Conservation (phyloP, 2,329 filamentous ascomycete genomes). For the Daldinia eschscholtzii region DNA sequence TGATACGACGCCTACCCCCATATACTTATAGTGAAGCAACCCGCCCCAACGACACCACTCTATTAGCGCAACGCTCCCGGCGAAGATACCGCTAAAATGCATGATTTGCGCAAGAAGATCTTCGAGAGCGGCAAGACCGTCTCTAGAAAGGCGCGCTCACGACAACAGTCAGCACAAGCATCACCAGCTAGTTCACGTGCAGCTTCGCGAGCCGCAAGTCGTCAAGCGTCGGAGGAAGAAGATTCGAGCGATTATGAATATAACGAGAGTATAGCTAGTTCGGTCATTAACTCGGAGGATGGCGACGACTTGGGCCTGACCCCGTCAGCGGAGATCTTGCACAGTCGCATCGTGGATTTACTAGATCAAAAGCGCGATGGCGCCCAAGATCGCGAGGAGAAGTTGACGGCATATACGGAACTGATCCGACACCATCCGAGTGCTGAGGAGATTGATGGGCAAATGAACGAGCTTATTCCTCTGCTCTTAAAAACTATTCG, state of each 20-base stretch:
- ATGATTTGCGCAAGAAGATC: slow-evolving; percentile 75
- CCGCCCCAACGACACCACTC: background rate
- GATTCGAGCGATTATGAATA: slow-evolving; percentile 67
- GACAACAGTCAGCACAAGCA: slow-evolving; percentile 66
- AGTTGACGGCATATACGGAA: slow-evolving; percentile 71
- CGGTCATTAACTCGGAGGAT: slow-evolving; percentile 72
- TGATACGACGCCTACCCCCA: slow-evolving; percentile 37
- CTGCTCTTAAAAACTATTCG: slow-evolving; percentile 79
- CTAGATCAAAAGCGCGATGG: slow-evolving; percentile 82
- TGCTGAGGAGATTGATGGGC: slow-evolving; percentile 69
- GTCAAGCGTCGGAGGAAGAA: slow-evolving; percentile 75
- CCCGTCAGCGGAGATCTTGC: slow-evolving; percentile 73
- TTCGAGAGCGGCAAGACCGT: slow-evolving; percentile 79
- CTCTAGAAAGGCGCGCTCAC: slow-evolving; percentile 74
- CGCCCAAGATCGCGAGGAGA: slow-evolving; percentile 75
- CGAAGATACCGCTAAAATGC: slow-evolving; percentile 60
- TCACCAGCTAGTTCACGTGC: slow-evolving; percentile 71
- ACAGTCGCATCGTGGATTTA: slow-evolving; percentile 77
- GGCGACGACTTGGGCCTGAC: slow-evolving; percentile 69
- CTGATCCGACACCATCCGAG: slow-evolving; percentile 75
- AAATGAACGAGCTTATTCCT: slow-evolving; percentile 71
- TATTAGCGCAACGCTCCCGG: slow-evolving; percentile 3
- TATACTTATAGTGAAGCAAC: slow-evolving; percentile 10
- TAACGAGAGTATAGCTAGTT: slow-evolving; percentile 62
- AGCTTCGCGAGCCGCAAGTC: slow-evolving; percentile 70